phyloP scores from a whole-genome alignment of 768 basidiomycete genomes.

The Tricholoma saponaceum region DNA sequence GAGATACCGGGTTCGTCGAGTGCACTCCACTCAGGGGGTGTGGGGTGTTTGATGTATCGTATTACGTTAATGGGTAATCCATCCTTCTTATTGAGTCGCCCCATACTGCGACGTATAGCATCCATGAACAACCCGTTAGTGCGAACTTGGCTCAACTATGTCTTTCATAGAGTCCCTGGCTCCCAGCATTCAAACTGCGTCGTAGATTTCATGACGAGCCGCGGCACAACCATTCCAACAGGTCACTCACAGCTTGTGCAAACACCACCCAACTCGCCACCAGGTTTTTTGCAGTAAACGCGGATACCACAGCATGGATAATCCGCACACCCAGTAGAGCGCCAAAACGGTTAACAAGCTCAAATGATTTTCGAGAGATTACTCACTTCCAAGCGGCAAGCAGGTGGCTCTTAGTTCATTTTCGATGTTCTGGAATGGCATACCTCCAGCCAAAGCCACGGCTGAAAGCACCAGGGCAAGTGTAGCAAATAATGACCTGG shows the following conservation, averaged over 20 bases:
- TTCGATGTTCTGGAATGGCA: neutral
- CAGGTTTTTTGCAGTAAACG: neutral
- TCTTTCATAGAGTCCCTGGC: neutral
- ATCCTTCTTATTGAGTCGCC: neutral
- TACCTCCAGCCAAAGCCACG: neutral
- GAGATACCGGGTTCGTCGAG: neutral
- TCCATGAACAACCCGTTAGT: neutral
- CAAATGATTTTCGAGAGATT: neutral
- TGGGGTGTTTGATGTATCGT: conserved; percentile 1
- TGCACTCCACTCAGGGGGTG: neutral
- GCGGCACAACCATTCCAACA: neutral
- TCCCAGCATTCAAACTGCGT: neutral
- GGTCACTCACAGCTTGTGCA: neutral
- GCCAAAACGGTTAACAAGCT: neutral
- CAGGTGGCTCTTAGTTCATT: neutral
- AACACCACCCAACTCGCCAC: neutral
- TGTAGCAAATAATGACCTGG: neutral
- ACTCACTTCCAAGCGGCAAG: neutral
- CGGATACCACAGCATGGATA: neutral
- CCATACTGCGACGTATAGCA: neutral
- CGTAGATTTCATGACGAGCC: neutral
- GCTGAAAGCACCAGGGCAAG: neutral
- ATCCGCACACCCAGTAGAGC: neutral
- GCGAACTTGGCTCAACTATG: neutral
- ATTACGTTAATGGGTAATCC: conserved; percentile 1